A percentile compares a stretch with the other conserved stretches of the same genome.
Evolutionary conservation across 352 stramenopile species (phyloP).

Genomic region (Phytophthora rubi): DNA sequence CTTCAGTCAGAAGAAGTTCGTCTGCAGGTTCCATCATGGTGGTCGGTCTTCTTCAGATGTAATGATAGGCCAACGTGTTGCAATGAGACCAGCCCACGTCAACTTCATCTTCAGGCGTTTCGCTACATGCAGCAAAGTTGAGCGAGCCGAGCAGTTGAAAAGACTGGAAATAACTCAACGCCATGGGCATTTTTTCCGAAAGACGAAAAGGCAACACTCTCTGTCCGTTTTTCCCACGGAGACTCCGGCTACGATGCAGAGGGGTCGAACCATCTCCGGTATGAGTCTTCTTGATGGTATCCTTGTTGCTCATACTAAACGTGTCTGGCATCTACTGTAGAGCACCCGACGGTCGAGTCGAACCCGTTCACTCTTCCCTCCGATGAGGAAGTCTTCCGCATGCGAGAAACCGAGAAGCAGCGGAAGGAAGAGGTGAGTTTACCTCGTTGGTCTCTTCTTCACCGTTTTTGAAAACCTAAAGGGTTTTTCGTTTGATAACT

Average conservation of each 20-base stretch:
- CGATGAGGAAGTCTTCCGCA: conserved; percentile 95
- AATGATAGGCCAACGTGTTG: not conserved
- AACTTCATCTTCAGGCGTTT: conserved; percentile 18
- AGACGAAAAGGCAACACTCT: not conserved
- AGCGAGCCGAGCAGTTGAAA: conserved; percentile 11
- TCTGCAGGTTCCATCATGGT: conserved; percentile 49
- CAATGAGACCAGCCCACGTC: not conserved
- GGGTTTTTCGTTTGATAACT: not conserved
- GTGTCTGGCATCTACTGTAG: conserved; percentile 15
- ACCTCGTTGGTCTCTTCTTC: not conserved
- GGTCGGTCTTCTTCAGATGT: not conserved
- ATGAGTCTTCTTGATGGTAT: not conserved
- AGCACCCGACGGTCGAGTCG: conserved; percentile 50
- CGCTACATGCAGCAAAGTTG: not conserved
- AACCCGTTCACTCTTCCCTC: conserved; percentile 94
- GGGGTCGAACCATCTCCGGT: conserved; percentile 33
- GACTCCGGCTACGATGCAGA: conserved; percentile 27
- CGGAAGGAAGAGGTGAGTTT: conserved; percentile 72
- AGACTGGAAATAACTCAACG: conserved; percentile 20
- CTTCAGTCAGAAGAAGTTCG: conserved; percentile 28
- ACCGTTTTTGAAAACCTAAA: not conserved
- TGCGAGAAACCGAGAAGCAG: conserved; percentile 92
- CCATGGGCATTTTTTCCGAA: not conserved
- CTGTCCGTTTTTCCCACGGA: no score
- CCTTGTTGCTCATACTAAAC: not conserved